A percentile compares a stretch with the other conserved stretches of the same genome.
These are phyloP conservation scores for Sporisorium iseilematis-ciliati DNA, from an alignment of 1,284 basidiomycete species.

Conservation along the genomic window DNA sequence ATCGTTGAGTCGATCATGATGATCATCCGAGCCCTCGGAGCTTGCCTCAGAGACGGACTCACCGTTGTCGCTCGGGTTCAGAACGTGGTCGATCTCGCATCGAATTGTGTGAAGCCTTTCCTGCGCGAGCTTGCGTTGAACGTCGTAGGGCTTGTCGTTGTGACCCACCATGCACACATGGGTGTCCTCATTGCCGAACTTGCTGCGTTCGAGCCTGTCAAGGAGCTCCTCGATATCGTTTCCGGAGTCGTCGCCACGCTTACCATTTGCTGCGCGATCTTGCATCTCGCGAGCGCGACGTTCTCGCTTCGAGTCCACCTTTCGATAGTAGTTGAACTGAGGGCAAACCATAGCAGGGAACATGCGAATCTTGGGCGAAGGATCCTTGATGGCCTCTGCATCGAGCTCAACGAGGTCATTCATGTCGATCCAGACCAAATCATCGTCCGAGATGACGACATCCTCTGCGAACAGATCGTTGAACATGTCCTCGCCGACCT, in stretches of 20 bases:
- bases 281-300: constrained; percentile 64
- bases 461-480: constrained; percentile 54
- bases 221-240: constrained; percentile 38
- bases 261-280: constrained; percentile 3
- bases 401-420: constrained; percentile 88
- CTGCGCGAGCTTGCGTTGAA: constrained; percentile 79
- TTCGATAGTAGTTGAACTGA: constrained; percentile 80
- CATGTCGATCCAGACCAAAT: constrained; percentile 79
- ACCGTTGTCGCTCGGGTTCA: constrained; percentile 19
- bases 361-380: constrained; percentile 75
- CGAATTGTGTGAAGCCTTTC: constrained; percentile 71
- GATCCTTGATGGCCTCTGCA: constrained; percentile 72
- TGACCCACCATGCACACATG: constrained; percentile 80
- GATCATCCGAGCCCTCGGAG: constrained; percentile 19
- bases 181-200: constrained; percentile 88
- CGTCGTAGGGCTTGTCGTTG: constrained; percentile 75
- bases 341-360: constrained; percentile 82
- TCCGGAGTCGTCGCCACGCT: background rate
- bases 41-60: constrained; percentile 11
- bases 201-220: constrained; percentile 71
- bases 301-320: constrained; percentile 72
- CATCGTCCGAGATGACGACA: constrained; percentile 32
- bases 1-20: constrained; percentile 38
- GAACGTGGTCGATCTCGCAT: constrained; percentile 63
- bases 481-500: constrained; percentile 58